These are phyloP conservation scores for Cryptococcus amylolentus DNA, from an alignment of 1,284 basidiomycete genomes.

Conservation along the genomic window DNA sequence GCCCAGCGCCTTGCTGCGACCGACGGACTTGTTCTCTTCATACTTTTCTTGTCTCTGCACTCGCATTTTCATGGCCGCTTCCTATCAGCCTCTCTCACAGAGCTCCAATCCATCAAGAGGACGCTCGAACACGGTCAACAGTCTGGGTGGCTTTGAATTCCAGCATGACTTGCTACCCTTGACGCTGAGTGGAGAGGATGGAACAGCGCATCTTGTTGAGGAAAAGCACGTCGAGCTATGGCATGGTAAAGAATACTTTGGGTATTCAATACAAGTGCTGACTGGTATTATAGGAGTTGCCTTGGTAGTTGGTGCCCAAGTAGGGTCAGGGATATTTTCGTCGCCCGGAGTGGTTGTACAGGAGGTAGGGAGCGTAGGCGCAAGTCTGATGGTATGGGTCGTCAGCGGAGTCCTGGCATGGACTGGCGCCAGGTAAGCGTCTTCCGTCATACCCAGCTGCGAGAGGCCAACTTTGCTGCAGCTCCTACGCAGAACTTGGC, in stretches of 20 bases:
- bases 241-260: slow-evolving; percentile 58
- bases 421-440: slow-evolving; percentile 68
- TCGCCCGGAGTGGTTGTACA: slow-evolving; percentile 87
- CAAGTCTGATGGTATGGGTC: slow-evolving; percentile 76
- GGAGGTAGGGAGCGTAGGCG: slow-evolving; percentile 78
- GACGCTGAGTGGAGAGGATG: slow-evolving; percentile 63
- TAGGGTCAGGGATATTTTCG: slow-evolving; percentile 90
- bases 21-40: no score
- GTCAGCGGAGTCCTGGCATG: slow-evolving; percentile 76
- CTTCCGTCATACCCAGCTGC: not conserved
- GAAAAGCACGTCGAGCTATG: slow-evolving; percentile 69
- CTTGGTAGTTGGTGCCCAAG: slow-evolving; percentile 76
- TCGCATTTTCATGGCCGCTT: not conserved
- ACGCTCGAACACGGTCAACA: slow-evolving; percentile 64
- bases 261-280: not conserved
- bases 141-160: slow-evolving; percentile 64
- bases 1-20: no score
- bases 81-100: slow-evolving; percentile 5
- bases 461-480: slow-evolving; percentile 33
- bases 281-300: slow-evolving; percentile 62
- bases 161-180: slow-evolving; percentile 71
- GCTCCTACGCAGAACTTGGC: slow-evolving; percentile 78
- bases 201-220: slow-evolving; percentile 53
- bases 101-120: slow-evolving; percentile 1
- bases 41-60: no score